Evolutionary conservation across 805 yeast genomes (phyloP).

Genomic region (Hanseniaspora valbyensis): DNA sequence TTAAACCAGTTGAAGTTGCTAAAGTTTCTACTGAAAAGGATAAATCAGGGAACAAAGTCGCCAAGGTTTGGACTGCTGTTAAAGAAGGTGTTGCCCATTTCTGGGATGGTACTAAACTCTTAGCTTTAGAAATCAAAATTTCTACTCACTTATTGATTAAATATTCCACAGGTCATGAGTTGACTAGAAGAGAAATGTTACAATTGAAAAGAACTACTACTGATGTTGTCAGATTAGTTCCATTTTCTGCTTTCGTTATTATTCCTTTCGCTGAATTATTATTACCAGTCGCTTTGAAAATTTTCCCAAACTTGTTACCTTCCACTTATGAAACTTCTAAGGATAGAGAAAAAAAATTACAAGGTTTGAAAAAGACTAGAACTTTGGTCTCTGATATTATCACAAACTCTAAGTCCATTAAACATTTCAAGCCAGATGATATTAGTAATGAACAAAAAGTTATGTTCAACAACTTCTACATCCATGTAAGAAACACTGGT

Average conservation of each 20-base stretch:
- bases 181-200: slow-evolving; percentile 78
- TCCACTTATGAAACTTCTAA: slow-evolving; percentile 71
- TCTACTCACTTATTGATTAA: slow-evolving; percentile 71
- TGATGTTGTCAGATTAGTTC: slow-evolving; percentile 80
- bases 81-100: slow-evolving; percentile 85
- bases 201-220: slow-evolving; percentile 79
- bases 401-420: slow-evolving; percentile 53
- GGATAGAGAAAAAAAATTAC: slow-evolving; percentile 49
- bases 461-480: slow-evolving; percentile 70
- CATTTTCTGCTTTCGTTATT: slow-evolving; percentile 79
- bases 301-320: slow-evolving; percentile 91
- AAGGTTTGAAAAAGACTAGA: slow-evolving; percentile 51
- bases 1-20: neutral
- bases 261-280: slow-evolving; percentile 91
- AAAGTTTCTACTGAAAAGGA: neutral
- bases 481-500: slow-evolving; percentile 52
- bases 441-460: slow-evolving; percentile 61
- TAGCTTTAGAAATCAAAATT: slow-evolving; percentile 80
- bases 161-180: slow-evolving; percentile 79
- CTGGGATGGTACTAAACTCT: slow-evolving; percentile 90
- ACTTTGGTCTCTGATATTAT: slow-evolving; percentile 50
- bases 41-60: slow-evolving; percentile 30
- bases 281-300: slow-evolving; percentile 74
- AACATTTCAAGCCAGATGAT: slow-evolving; percentile 57
- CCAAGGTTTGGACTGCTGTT: slow-evolving; percentile 64